These are phyloP conservation scores for Apophysomyces variabilis DNA, from an alignment of 371 early-diverging fungal genomes.

Conservation along the genomic window DNA sequence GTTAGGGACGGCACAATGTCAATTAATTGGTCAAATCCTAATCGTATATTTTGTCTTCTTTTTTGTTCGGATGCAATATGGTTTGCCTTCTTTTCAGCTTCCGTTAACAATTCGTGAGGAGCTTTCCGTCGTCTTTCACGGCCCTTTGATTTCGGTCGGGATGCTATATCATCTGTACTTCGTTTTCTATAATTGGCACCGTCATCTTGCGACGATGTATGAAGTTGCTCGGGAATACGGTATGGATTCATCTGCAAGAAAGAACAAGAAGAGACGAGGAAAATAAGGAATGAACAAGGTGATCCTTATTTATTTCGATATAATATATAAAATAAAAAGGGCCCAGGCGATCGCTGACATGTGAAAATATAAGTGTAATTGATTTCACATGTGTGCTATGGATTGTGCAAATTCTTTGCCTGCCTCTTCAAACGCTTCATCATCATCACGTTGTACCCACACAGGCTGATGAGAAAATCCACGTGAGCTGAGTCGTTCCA, in stretches of 20 bases:
- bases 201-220: slow-evolving; percentile 1
- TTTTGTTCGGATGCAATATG: slow-evolving; percentile 93
- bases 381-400: slow-evolving; percentile 4
- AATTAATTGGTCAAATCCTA: slow-evolving; percentile 79
- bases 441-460: slow-evolving; percentile 21
- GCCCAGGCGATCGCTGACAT: slow-evolving; percentile 1
- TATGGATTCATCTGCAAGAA: neutral
- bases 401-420: slow-evolving; percentile 13
- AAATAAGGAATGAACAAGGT: slow-evolving; percentile 1
- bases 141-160: slow-evolving; percentile 8
- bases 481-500: slow-evolving; percentile 20
- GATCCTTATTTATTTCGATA: slow-evolving; percentile 14
- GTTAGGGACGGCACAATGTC: slow-evolving; percentile 75
- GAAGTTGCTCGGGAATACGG: neutral
- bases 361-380: neutral
- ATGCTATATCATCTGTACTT: neutral
- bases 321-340: neutral
- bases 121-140: slow-evolving; percentile 32
- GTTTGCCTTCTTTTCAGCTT: slow-evolving; percentile 88
- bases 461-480: slow-evolving; percentile 23
- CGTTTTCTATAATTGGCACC: neutral
- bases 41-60: slow-evolving; percentile 80
- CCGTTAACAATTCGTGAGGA: slow-evolving; percentile 75
- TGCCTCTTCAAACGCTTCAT: slow-evolving; percentile 20
- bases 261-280: slow-evolving; percentile 8